Evolutionary conservation across 441 rosid species (phyloP).

Genomic region (Jatropha podagrica): DNA sequence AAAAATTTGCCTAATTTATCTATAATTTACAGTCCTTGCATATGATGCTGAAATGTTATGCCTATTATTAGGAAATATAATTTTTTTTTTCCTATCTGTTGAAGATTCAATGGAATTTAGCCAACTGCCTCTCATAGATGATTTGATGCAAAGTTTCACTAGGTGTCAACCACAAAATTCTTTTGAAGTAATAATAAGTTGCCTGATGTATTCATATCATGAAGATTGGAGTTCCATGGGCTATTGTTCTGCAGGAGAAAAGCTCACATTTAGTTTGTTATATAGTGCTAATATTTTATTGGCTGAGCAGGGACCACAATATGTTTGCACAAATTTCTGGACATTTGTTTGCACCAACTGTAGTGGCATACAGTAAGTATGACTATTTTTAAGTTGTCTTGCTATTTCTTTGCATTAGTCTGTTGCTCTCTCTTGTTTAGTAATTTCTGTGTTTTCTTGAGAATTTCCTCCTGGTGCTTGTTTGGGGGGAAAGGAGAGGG

Average conservation of each 20-base stretch:
- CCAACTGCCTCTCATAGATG: not conserved
- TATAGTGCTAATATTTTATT: constrained; percentile 26
- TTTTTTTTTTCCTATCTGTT: not conserved
- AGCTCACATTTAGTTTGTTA: constrained; percentile 9
- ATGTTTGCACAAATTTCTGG: constrained; percentile 97
- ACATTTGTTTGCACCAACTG: constrained; percentile 95
- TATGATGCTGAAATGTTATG: not conserved
- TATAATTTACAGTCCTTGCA: not conserved
- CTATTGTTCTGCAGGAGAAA: constrained; percentile 10
- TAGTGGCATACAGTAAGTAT: constrained; percentile 95
- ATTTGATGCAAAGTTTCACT: not conserved
- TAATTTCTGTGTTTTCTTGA: constrained; percentile 7
- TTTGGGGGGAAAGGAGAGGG: too few relatives aligned
- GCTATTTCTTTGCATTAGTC: constrained; percentile 8
- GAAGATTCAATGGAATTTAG: too few relatives aligned
- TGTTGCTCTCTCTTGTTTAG: constrained; percentile 12
- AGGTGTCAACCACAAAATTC: not conserved
- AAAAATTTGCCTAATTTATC: not conserved
- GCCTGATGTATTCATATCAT: constrained; percentile 1
- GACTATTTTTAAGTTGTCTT: constrained; percentile 4
- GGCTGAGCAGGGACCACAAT: constrained; percentile 86
- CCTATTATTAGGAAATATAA: not conserved
- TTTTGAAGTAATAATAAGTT: not conserved
- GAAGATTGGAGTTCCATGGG: constrained; percentile 8
- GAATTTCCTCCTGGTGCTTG: not conserved